These are phyloP conservation scores for Angomonas deanei DNA, from an alignment of 208 protist genomes.

Conservation along the genomic window DNA sequence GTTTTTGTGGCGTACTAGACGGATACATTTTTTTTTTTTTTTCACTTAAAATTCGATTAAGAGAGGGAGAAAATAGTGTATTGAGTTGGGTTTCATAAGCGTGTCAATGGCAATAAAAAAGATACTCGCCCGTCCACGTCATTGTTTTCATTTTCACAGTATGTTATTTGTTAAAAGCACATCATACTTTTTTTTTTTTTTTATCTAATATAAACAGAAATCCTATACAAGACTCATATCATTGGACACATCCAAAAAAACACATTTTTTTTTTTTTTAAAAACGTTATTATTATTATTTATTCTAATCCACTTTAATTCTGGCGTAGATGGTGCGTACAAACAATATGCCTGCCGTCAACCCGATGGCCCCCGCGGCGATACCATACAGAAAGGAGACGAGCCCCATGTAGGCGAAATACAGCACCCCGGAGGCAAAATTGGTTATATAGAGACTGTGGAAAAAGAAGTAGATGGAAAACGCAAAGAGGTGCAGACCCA, in stretches of 20 bases:
- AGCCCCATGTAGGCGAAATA: constrained; percentile 90
- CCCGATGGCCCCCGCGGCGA: constrained; percentile 80
- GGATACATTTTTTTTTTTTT: too few relatives aligned
- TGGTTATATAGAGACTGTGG: constrained; percentile 60
- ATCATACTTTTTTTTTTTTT: too few relatives aligned
- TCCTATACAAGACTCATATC: not conserved
- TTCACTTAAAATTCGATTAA: too few relatives aligned
- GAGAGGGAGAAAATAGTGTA: too few relatives aligned
- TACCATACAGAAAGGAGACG: constrained; percentile 65
- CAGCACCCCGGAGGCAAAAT: constrained; percentile 65
- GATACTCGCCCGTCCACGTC: too few relatives aligned
- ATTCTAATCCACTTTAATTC: constrained; percentile 67
- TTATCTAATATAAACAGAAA: too few relatives aligned
- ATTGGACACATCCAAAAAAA: not conserved
- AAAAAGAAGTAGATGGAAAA: constrained; percentile 91
- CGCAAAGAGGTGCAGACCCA: constrained; percentile 92
- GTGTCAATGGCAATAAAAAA: too few relatives aligned
- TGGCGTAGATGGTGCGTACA: constrained; percentile 77
- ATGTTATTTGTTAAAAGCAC: too few relatives aligned
- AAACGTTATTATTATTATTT: not conserved
- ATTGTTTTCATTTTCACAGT: too few relatives aligned
- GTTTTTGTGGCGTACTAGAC: too few relatives aligned
- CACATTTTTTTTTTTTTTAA: not conserved
- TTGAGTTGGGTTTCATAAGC: too few relatives aligned
- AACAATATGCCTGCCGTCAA: constrained; percentile 72